Base-by-base conservation (phyloP, 2,329 filamentous ascomycete genomes). In the Epichloe scottii region DNA sequence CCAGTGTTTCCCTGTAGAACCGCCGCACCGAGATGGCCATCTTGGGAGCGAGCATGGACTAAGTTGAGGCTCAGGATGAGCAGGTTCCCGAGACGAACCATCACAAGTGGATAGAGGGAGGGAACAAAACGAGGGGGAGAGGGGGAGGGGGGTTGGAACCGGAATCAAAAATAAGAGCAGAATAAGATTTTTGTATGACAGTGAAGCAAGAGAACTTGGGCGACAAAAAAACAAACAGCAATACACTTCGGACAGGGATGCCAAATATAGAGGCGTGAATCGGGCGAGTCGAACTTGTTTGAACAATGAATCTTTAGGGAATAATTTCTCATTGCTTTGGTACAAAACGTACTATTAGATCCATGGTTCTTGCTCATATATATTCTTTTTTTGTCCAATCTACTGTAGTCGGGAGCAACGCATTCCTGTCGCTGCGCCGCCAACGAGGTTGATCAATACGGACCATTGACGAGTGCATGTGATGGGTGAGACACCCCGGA, bases 361-460 rank as follows among this genome's bases (percentile, higher is more conserved):
- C 3, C 14, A 49, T 34, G 34, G 33, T 19, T 10, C 3, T 10
- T 21, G 4, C 14, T 6, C 2, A 44, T 49, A 39, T 44, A 49
- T 49, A 26, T 39, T 38, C 12, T 21, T 34, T 14, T 35, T 12
- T n/a, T 6, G 2, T 5, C 12, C 1, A 5, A 5, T 14, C 14
- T 38, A 38, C 35, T n/a, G 63, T 64, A 55, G 58, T 53, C 54
- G 43, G 59, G 60, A 65, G 63, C 60, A 62, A 64, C 60, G 53
- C 64, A 66, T 67, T 66, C 64, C 64, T 61, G 53, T 53, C 41
- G 51, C 46, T 52, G 49, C 41, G 54, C 34, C 33, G 47, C 19
- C 48, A 48, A 51, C 50, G 35, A 40, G 8, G 15, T 8, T 30
- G 0, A 30, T 40, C 42, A 30, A 40, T 50, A 12, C 7, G 37